Percentiles rank a stretch among this genome's conserved stretches.
Conservation (phyloP, 2,329 filamentous ascomycete species). For the Lachnum nothofagi region DNA sequence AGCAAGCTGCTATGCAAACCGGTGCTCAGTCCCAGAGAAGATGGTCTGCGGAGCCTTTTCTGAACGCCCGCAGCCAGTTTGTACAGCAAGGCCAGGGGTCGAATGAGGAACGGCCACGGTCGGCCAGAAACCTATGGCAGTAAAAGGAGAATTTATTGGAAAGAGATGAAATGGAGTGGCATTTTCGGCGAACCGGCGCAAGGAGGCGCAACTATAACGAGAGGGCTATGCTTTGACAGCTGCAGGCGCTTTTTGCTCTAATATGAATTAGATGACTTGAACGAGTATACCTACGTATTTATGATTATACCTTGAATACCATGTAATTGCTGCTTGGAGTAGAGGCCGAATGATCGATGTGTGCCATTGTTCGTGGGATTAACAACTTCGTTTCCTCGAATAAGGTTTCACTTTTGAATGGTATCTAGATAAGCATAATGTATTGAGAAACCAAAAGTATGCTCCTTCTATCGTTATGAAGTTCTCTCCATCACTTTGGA, state of each 20-base stretch:
- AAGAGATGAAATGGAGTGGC: neutral
- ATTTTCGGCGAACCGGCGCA: neutral
- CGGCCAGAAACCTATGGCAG: conserved; percentile 8
- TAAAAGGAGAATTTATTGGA: neutral
- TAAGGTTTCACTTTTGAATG: too few species aligned
- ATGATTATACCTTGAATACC: neutral
- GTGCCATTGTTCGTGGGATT: too few species aligned
- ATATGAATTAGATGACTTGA: too few species aligned
- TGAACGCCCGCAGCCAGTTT: neutral
- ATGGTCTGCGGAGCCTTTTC: neutral
- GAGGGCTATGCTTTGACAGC: neutral
- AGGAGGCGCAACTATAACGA: neutral
- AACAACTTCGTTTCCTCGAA: too few species aligned
- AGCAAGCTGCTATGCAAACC: neutral
- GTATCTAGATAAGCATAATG: too few species aligned
- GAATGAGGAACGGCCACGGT: neutral
- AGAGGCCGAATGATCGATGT: too few species aligned
- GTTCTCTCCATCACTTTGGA: too few species aligned
- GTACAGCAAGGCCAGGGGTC: neutral
- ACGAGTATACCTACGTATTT: neutral
- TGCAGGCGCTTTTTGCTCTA: neutral
- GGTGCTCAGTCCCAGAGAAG: neutral
- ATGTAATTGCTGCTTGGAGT: too few species aligned
- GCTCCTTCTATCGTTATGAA: too few species aligned
- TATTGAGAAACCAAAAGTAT: too few species aligned